Conservation (phyloP, 129 eudicot genomes). For the Ambrosia artemisiifolia region DNA sequence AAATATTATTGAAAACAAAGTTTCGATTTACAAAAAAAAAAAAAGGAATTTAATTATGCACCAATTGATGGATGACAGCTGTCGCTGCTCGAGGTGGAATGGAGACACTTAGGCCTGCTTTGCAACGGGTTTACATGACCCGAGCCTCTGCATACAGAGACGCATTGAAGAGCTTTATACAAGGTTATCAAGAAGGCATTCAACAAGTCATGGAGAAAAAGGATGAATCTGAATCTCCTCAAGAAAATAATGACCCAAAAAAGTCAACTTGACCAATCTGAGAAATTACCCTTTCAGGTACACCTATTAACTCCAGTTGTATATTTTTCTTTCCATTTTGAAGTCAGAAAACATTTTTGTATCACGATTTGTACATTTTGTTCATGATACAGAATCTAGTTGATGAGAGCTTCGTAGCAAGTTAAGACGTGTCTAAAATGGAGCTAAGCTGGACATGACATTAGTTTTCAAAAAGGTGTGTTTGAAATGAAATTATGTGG, state of each 20-base stretch:
- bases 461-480: no score
- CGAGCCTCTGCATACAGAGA: conserved; percentile 83
- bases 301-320: no score
- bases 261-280: background rate
- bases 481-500: no score
- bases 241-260: conserved; percentile 34
- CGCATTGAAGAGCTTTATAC: conserved; percentile 69
- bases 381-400: no score
- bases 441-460: no score
- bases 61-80: conserved; percentile 34
- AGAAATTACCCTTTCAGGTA: background rate
- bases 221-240: conserved; percentile 35
- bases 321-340: no score
- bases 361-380: no score
- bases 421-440: no score
- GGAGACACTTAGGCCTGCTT: conserved; percentile 87
- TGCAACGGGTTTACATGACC: conserved; percentile 81
- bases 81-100: conserved; percentile 91
- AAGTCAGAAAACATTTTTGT: no score
- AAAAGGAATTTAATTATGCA: background rate
- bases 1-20: background rate
- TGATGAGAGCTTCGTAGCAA: no score
- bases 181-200: conserved; percentile 88
- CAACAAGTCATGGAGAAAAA: conserved; percentile 72
- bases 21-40: background rate